Conservation (phyloP, 2,329 filamentous ascomycete species). For the Talaromyces islandicus region DNA sequence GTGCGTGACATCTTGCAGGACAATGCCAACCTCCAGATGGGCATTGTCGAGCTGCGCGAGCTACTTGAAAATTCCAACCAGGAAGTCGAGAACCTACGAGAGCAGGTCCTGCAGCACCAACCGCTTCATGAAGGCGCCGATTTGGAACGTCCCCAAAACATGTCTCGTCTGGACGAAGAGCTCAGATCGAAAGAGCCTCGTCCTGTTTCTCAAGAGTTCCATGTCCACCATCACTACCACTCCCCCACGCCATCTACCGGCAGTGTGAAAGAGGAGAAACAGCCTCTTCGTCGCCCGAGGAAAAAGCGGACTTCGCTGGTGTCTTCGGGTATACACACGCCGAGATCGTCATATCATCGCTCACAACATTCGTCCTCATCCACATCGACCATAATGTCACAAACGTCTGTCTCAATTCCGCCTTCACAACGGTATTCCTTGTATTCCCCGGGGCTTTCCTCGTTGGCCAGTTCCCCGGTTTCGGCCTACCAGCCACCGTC, state of each 20-base stretch:
- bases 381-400: slow-evolving; percentile 57
- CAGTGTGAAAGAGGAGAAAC: slow-evolving; percentile 40
- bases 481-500: slow-evolving; percentile 67
- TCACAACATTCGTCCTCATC: slow-evolving; percentile 37
- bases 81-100: slow-evolving; percentile 80
- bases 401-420: slow-evolving; percentile 54
- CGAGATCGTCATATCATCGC: slow-evolving; percentile 26
- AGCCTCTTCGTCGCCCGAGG: slow-evolving; percentile 53
- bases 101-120: slow-evolving; percentile 70
- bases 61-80: slow-evolving; percentile 89
- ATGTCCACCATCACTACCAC: slow-evolving; percentile 94
- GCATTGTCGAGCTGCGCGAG: slow-evolving; percentile 84
- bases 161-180: slow-evolving; percentile 64
- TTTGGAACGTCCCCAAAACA: slow-evolving; percentile 21
- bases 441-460: slow-evolving; percentile 52
- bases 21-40: slow-evolving; percentile 87
- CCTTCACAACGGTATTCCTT: slow-evolving; percentile 34
- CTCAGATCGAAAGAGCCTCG: slow-evolving; percentile 50
- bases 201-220: slow-evolving; percentile 64
- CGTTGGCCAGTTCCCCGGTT: slow-evolving; percentile 72
- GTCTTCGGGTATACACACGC: slow-evolving; percentile 20
- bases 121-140: slow-evolving; percentile 15
- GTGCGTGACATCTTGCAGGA: slow-evolving; percentile 93
- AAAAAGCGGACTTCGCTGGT: slow-evolving; percentile 60
- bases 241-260: slow-evolving; percentile 48